A percentile compares a stretch with the other conserved stretches of the same genome.
Conservation (phyloP, 1,139 yeast species). For the Taphrina pruni region DNA sequence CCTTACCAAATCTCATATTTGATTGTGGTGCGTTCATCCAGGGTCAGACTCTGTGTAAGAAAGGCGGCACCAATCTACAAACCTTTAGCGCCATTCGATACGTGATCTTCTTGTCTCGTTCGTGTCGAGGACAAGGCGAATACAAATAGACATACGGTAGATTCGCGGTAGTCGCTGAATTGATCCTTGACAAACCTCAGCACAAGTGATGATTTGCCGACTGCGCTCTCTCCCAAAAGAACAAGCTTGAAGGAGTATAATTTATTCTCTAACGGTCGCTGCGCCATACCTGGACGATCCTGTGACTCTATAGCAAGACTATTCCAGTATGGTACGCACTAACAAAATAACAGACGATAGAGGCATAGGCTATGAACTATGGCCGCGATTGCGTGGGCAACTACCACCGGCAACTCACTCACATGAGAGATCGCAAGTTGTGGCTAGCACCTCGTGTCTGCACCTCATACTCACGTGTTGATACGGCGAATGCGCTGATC, state of each 20-base stretch:
- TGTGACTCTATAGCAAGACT: background rate
- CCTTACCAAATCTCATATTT: conserved; percentile 57
- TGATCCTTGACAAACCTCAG: conserved; percentile 92
- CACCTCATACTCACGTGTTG: background rate
- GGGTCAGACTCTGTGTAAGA: conserved; percentile 81
- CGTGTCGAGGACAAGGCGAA: background rate
- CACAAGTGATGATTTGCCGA: conserved; percentile 81
- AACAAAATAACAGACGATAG: too few relatives aligned
- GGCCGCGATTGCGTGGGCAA: too few relatives aligned
- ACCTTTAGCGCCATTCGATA: conserved; percentile 56
- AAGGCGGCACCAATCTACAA: conserved; percentile 70
- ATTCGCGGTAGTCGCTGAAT: conserved; percentile 90
- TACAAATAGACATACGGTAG: conserved; percentile 62
- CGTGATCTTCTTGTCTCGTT: background rate
- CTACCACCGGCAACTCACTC: background rate
- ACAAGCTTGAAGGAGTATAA: conserved; percentile 82
- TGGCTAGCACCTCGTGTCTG: background rate
- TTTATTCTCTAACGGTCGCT: conserved; percentile 46
- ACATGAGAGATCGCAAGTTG: background rate
- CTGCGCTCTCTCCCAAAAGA: conserved; percentile 92
- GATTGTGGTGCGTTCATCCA: conserved; percentile 61
- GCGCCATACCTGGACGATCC: conserved; percentile 19
- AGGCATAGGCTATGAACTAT: too few relatives aligned
- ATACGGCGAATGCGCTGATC: background rate
- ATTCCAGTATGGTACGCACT: too few relatives aligned